Evolutionary conservation across 129 eudicot genomes (phyloP).

Genomic region (Arctium minus): DNA sequence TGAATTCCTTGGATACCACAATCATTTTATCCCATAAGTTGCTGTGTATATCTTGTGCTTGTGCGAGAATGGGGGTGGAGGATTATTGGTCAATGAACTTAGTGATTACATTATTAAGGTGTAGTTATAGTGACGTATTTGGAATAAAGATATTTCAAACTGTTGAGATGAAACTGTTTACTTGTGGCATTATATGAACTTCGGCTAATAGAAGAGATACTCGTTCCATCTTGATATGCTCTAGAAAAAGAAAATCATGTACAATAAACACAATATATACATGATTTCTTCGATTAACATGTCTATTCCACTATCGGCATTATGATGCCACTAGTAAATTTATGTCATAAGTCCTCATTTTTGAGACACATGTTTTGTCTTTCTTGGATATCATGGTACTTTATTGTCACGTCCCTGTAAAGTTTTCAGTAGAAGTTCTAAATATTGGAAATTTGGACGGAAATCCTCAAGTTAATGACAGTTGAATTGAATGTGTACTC

Average conservation of each 20-base stretch:
- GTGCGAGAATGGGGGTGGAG: neutral
- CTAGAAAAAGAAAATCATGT: neutral
- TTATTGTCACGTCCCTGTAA: neutral
- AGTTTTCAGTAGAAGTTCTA: neutral
- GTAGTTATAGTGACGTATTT: neutral
- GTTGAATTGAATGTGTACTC: neutral
- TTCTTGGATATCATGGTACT: neutral
- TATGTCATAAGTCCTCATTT: neutral
- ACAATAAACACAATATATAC: neutral
- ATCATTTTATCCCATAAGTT: neutral
- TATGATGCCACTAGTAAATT: neutral
- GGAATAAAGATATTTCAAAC: neutral
- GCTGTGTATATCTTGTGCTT: neutral
- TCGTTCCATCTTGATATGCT: neutral
- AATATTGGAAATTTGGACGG: neutral
- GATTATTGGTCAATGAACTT: neutral
- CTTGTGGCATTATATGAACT: neutral
- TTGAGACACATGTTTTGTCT: neutral
- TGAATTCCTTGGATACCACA: neutral
- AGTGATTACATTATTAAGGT: constrained; percentile 7
- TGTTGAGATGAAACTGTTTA: constrained; percentile 4
- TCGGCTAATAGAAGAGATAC: neutral
- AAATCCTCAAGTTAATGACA: neutral
- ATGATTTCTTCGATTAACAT: neutral
- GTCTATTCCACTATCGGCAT: neutral